Conservation (phyloP, 129 eudicot genomes). For the Tanacetum coccineum region DNA sequence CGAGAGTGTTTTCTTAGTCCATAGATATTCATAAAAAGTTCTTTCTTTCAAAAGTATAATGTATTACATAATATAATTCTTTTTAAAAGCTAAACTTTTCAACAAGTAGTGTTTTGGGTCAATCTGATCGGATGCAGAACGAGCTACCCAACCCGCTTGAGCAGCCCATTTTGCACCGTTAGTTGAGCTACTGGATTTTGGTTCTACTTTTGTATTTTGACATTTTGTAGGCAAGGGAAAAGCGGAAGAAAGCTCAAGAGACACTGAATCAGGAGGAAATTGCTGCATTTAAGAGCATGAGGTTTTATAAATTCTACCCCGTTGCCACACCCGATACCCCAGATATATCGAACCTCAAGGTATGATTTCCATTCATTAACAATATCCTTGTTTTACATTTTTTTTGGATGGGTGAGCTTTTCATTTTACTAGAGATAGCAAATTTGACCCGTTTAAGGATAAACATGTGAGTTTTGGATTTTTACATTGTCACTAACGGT, state of each 20-base stretch:
- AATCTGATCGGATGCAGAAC: conserved; percentile 27
- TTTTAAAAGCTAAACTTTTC: too few species aligned
- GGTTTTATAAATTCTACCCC: conserved; percentile 90
- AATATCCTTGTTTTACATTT: neutral
- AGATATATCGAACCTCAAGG: conserved; percentile 85
- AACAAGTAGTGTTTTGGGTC: too few species aligned
- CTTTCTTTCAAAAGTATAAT: too few species aligned
- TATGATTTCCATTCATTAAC: conserved; percentile 16
- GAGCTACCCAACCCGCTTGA: conserved; percentile 42
- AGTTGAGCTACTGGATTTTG: neutral
- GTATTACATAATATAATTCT: too few species aligned
- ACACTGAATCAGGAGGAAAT: conserved; percentile 63
- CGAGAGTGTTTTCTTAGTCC: too few species aligned
- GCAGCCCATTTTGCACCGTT: too few species aligned
- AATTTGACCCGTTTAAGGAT: too few species aligned
- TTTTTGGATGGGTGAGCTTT: neutral
- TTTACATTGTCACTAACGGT: too few species aligned
- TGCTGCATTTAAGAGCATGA: conserved; percentile 75
- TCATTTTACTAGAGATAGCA: neutral
- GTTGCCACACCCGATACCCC: conserved; percentile 72
- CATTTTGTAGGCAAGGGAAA: conserved; percentile 67
- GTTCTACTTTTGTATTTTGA: neutral
- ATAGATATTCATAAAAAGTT: too few species aligned
- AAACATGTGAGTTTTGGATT: too few species aligned
- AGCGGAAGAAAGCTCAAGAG: conserved; percentile 58